Base-by-base conservation (phyloP, 306 rosid species). In the Geum urbanum region DNA sequence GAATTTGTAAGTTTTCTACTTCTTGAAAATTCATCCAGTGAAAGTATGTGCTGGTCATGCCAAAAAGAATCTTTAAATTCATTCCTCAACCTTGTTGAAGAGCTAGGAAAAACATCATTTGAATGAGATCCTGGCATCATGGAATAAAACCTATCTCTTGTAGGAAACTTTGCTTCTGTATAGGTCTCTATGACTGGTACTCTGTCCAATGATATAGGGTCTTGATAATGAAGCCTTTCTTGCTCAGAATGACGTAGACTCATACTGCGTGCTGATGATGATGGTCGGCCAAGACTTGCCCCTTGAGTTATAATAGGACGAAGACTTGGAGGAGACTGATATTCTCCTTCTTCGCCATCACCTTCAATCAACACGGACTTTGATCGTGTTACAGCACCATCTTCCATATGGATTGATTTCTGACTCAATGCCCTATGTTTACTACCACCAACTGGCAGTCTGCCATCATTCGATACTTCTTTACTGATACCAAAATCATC, bases 11-110 rank as follows among this genome's bases (percentile, higher is more conserved):
- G 79, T 60, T 86, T 84, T 45, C 77, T 71, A 3, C 79, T 76
- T 78, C 86, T 78, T 74, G 90, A 64, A 72, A 49, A 72, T 51
- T 82, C 96, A 75, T 84, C 82, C 55, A 81, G 62, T 70, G 80
- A 63, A 59, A 78, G 80, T 32, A 86, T 70, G 73, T 53, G 72
- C 46, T 14, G 57, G 43, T 67, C 83, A 76, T 83, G 86, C 52
- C 53, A 79, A 51, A 60, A 87, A 44, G 90, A 79, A 72, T 71
- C 81, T 80, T 75, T 53, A 72, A 71, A 76, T 75, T 84, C 87
- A 37, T 47, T 71, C 81, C 85, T 80, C 50, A 82, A 74, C 64
- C 78, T 79, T 19, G 78, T n/a, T 35, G 87, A 84, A 66, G 92
- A 78, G 46, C 78, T 77, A 50, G 78, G 83, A 72, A 70, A 74